Percentiles rank a stretch among this genome's conserved stretches.
These are phyloP conservation scores for Liquidambar formosana DNA, from an alignment of 164 flowering plant genomes.

Conservation along the genomic window DNA sequence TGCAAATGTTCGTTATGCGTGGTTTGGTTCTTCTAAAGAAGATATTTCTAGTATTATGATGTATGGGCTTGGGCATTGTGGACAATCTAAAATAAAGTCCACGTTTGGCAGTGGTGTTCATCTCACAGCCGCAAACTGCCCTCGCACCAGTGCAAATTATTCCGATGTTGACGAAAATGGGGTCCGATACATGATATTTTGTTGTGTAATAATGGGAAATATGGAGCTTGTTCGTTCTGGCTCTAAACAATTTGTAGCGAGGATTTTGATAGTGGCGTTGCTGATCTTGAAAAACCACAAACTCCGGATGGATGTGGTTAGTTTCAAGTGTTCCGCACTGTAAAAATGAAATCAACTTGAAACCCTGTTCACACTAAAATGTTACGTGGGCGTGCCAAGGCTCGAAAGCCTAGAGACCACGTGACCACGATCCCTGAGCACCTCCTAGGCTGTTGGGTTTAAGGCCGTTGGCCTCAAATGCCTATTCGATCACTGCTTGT, in stretches of 20 bases:
- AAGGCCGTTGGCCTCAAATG: too few species aligned
- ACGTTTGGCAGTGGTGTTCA: conserved; percentile 71
- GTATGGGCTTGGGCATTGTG: conserved; percentile 62
- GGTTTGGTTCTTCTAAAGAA: conserved; percentile 70
- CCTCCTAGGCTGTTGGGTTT: too few species aligned
- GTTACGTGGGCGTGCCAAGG: too few species aligned
- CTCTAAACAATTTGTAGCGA: conserved; percentile 60
- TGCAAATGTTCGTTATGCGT: conserved; percentile 81
- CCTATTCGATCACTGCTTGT: too few species aligned
- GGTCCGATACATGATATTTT: conserved; percentile 64
- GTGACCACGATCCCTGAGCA: too few species aligned
- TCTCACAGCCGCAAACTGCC: conserved; percentile 52
- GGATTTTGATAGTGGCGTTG: conserved; percentile 84
- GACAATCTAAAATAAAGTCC: conserved; percentile 31
- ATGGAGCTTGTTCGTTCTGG: conserved; percentile 75
- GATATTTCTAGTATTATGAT: conserved; percentile 45
- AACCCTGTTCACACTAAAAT: too few species aligned
- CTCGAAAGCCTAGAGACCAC: too few species aligned
- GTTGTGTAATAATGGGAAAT: conserved; percentile 93
- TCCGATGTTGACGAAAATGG: conserved; percentile 98
- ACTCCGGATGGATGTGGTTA: too few species aligned
- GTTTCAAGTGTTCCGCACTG: too few species aligned
- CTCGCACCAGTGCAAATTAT: conserved; percentile 55
- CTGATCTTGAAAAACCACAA: conserved; percentile 66
- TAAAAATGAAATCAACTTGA: too few species aligned